These are phyloP conservation scores for Lodderomyces pseudojiufengensis DNA, from an alignment of 1,139 yeast species.

Conservation along the genomic window DNA sequence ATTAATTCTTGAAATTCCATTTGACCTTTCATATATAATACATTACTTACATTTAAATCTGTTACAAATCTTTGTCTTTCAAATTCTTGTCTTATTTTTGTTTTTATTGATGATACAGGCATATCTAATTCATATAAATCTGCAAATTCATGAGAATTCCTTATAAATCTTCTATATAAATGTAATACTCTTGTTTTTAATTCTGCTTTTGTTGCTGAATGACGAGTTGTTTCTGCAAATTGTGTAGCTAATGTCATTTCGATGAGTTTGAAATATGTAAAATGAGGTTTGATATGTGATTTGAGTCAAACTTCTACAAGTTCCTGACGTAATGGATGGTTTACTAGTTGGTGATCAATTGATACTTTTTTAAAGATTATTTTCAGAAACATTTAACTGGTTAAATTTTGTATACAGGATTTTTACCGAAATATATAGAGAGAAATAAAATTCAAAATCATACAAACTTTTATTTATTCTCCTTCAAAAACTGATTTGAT, in stretches of 20 bases:
- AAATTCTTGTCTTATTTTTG: conserved; percentile 85
- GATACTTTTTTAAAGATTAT: conserved; percentile 5
- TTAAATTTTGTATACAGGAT: conserved; percentile 13
- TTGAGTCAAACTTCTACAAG: too few species aligned
- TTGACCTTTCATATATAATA: conserved; percentile 76
- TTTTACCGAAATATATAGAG: neutral
- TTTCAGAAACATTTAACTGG: conserved; percentile 28
- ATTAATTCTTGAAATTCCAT: conserved; percentile 88
- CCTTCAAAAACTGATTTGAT: conserved; percentile 13
- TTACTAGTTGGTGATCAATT: neutral
- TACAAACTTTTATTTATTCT: neutral
- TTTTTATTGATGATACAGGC: conserved; percentile 78
- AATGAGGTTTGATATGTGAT: too few species aligned
- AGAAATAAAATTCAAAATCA: neutral
- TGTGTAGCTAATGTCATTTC: conserved; percentile 69
- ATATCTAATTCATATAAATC: conserved; percentile 75
- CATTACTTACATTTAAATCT: conserved; percentile 63
- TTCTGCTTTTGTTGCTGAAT: conserved; percentile 59
- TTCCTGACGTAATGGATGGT: too few species aligned
- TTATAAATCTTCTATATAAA: conserved; percentile 69
- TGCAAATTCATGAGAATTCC: conserved; percentile 60
- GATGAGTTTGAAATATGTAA: too few species aligned
- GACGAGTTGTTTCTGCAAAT: conserved; percentile 78
- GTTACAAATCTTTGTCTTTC: conserved; percentile 75
- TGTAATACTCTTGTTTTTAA: conserved; percentile 63